Evolutionary conservation across 768 basidiomycete genomes (phyloP), one percentile per base, ranked within the genome.

Genomic region (Serendipita indica): DNA sequence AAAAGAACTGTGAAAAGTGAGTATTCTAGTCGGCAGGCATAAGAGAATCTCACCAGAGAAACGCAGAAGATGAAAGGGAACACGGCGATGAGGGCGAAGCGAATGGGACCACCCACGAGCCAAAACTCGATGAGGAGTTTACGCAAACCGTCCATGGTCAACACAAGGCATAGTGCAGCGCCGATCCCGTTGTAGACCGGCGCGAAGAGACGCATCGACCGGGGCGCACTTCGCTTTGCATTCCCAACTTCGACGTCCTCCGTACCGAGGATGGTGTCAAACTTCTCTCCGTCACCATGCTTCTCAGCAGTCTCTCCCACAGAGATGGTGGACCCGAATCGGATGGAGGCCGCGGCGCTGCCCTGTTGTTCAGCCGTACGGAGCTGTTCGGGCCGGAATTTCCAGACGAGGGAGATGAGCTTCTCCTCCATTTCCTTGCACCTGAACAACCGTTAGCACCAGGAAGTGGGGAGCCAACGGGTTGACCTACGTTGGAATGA

Each of bases 351-450:
- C n/a, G 13, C 16, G 37, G 14, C n/a, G n/a, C n/a, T n/a, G n/a
- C n/a, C n/a, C n/a, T n/a, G 57, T 37, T 33, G 37, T 10, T 14
- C 25, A 16, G 18, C 37, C 57, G 57, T 18, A 16, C 27, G 30
- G 18, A 37, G 25, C 4, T 4, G 33, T 3, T 18, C 35, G 3
- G 57, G 57, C 61, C 72, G 62, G 57, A 72, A 74, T 41, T 74
- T 69, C 88, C 88, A 89, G 57, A 91, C 83, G 65, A 84, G 82
- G 65, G 81, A 80, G 73, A 90, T 86, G 66, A 91, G 74, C 63
- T 82, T 82, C 22, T 78, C 75, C 63, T 81, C 80, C 58, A 80
- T 76, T 62, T 79, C 77, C 60, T 71, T 71, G 57, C 70, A 72
- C 25, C 69, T 73, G 56, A 10, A 37, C 10, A 10, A n/a, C 10